Conservation (phyloP, 495 filamentous ascomycete species). For the Thermothielavioides terrestris region DNA sequence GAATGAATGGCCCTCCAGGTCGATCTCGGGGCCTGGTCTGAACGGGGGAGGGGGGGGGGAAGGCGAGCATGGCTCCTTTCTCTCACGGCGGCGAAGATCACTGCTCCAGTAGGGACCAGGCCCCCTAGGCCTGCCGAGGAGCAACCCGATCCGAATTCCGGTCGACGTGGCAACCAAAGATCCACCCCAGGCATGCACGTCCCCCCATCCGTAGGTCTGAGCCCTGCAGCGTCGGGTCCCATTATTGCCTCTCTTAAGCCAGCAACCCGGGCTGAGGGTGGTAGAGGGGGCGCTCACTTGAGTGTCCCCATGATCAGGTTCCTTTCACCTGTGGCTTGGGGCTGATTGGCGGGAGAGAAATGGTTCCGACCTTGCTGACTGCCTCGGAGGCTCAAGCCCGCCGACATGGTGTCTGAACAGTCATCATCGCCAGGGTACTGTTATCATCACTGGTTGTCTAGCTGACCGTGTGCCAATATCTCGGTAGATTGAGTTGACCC, state of each 20-base stretch:
- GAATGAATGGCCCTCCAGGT: neutral
- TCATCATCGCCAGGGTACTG: slow-evolving; percentile 3
- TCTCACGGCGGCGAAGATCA: neutral
- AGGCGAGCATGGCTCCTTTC: neutral
- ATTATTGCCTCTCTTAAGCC: slow-evolving; percentile 19
- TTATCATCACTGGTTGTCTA: slow-evolving; percentile 1
- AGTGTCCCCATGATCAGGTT: slow-evolving; percentile 12
- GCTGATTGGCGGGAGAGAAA: neutral
- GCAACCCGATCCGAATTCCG: neutral
- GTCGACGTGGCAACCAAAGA: neutral
- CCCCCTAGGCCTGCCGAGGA: neutral
- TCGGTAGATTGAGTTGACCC: slow-evolving; percentile 20
- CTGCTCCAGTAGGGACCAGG: neutral
- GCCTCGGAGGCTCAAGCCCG: neutral
- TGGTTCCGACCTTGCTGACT: neutral
- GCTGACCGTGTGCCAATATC: slow-evolving; percentile 6
- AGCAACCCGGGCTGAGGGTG: slow-evolving; percentile 1
- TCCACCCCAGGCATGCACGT: slow-evolving; percentile 4
- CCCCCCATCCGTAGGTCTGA: neutral
- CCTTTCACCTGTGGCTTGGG: neutral
- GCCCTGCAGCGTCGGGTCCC: slow-evolving; percentile 6
- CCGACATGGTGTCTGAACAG: neutral
- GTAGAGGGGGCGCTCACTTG: neutral
- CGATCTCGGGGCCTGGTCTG: neutral
- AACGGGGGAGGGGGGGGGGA: neutral